A percentile compares a stretch with the other conserved stretches of the same genome.
Evolutionary conservation across 2,329 filamentous ascomycete genomes (phyloP).

Genomic region (Pseudopithomyces maydicus): DNA sequence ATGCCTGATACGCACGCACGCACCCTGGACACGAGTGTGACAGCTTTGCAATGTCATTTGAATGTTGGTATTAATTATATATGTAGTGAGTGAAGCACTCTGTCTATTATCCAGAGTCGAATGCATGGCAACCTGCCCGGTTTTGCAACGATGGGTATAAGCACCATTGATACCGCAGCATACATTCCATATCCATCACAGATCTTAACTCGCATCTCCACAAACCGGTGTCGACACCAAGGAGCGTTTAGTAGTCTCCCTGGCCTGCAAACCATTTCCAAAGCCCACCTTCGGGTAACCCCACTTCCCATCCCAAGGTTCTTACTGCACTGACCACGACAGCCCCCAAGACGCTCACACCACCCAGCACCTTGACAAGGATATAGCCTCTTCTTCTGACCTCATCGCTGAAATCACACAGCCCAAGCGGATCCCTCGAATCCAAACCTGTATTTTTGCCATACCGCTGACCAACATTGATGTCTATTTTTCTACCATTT

Average conservation of each 20-base stretch:
- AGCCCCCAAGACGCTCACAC: slow-evolving; percentile 75
- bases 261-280: slow-evolving; percentile 32
- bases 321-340: slow-evolving; percentile 59
- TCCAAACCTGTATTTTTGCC: slow-evolving; percentile 44
- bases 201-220: not conserved
- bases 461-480: slow-evolving; percentile 29
- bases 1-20: too few species aligned
- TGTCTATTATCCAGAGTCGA: not conserved
- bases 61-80: too few species aligned
- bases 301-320: slow-evolving; percentile 39
- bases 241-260: slow-evolving; percentile 5
- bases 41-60: too few species aligned
- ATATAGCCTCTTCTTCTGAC: slow-evolving; percentile 69
- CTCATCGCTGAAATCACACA: slow-evolving; percentile 71
- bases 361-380: slow-evolving; percentile 74
- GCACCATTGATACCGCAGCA: not conserved
- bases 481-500: slow-evolving; percentile 32
- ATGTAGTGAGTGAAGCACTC: not conserved
- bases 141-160: not conserved
- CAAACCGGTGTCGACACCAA: not conserved
- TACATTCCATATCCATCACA: not conserved
- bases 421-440: slow-evolving; percentile 77
- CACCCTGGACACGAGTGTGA: too few species aligned
- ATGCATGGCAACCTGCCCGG: not conserved
- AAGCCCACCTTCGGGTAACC: slow-evolving; percentile 29